Base-by-base conservation (phyloP, 371 early-diverging fungal genomes). In the Apophysomyces ossiformis region DNA sequence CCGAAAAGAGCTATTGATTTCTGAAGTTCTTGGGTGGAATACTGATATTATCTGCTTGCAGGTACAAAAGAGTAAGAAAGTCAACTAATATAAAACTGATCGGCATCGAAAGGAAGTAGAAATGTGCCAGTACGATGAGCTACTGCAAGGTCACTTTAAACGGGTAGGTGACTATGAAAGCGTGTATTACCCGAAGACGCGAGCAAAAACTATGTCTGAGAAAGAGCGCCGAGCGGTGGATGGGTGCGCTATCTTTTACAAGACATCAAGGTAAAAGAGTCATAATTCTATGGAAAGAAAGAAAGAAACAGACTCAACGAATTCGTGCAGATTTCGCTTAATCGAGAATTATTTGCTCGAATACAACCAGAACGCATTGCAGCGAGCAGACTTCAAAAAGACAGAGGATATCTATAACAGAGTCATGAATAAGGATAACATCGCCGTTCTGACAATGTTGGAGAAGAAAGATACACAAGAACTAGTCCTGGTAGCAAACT, bases 201-300 rank as follows among this genome's bases (percentile, higher is more conserved):
- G 99, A 57, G 93, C 95, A 54, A 88, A 93, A 69, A 96, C 94
- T 3, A 96, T 99, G 96, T 73, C 87, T 43, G 98, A 97, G 63
- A 88, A 86, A 70, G 96, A 98, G 64, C 92, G 94, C 60, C 75
- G 90, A 59, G 70, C 73, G 12, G 99, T 99, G 0, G 99, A 99
- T 79, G 99, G 99, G 6, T 99, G 99, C 78, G 99, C 99, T 8
- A 99, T 92, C 0, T 99, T 99, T 74, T 99, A 87, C 87, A 96
- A 94, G 71, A 69, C 89, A 44, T 81, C 86, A 57, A 93, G 89
- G 94, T 93, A 86, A 66, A 2, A 79, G 64, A 35, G 0, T 36
- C 21, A 16, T n/a, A 18, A 56, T 13, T 46, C 37, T n/a, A 41
- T n/a, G 21, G 32, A 26, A 26, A 54, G 7, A 41, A 12, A 61